Base-by-base conservation (phyloP, 108 stramenopile species). In the Licmophora abbreviata region DNA sequence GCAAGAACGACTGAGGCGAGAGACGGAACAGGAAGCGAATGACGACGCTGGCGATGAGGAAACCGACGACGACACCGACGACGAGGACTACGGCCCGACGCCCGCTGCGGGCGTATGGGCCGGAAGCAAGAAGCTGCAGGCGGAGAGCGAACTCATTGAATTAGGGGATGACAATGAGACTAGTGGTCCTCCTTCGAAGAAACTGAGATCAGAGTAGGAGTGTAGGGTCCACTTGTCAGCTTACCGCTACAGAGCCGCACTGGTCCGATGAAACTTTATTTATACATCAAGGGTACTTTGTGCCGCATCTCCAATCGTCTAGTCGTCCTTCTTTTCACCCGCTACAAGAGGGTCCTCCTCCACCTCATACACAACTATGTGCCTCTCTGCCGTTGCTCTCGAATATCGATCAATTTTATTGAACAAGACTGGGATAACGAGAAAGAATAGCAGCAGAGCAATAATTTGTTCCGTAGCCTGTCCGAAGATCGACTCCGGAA, bases 21-120 rank as follows among this genome's bases (percentile, higher is more conserved):
- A 54, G 24, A 37, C 15, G 8, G 21, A 17, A 47, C 58, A 54
- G 54, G 31, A 58, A 8, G 63, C 35, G 23, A 43, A 27, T 21
- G 58, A 57, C 17, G 77, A 64, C 27, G 82, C 69, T 23, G 77
- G 69, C 9, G 77, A 71, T 30, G 57, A 57, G 29, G 75, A 79
- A 24, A 73, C 66, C 0, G 76, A 86, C 51, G 67, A 68, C 24
- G 67, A 68, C 48, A 58, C 66, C 2, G 76, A 77, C 36, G 85
- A 84, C 28, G 85, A 92, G 29, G 85, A 92, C 54, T 92, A 76
- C 55, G 92, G 92, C 8, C 87, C 92, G 14, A 59, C 82, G 14
- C 86, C 86, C 4, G 66, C 75, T 7, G 80, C 82, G 14, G 83
- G 82, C 4, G 68, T 86, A 20, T 87, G 85, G 92, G 92, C 85